Evolutionary conservation across 2,329 filamentous ascomycete genomes (phyloP), one percentile per base, ranked within the genome.

Genomic region (Hirsutella minnesotensis): DNA sequence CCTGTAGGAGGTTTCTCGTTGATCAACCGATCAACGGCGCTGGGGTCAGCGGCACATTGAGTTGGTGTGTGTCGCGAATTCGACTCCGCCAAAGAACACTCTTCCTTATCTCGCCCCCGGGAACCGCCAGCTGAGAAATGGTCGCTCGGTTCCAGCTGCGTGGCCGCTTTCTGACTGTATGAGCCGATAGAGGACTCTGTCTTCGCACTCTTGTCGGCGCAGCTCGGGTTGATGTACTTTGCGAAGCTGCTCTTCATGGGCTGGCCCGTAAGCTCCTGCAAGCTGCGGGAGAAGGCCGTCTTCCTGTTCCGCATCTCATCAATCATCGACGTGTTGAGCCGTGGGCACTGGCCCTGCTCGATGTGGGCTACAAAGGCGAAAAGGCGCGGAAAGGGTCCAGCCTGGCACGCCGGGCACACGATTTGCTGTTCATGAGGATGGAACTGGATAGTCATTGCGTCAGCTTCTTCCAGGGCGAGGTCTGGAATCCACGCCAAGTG

Each of bases 401-500:
- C 45, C 0, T 51, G 40, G 45, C 73, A 77, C 21, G 66, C 72
- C 1, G 70, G 69, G 39, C 73, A 77, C 3, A 47, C 38, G 1
- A 77, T 58, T 2, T 62, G 46, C 42, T 72, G 66, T 16, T 56
- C 49, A 12, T 59, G 48, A 5, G 59, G 58, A 44, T 38, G 34
- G 18, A 29, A 40, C 16, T 38, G 33, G 9, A 16, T n/a, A 9
- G 18, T n/a, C 13, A 16, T 19, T 16, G 33, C 15, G 33, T 27
- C 9, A 35, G 8, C 4, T 9, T 9, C 27, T 15, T 30, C 27
- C 5, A n/a, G 12, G 30, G 13, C n/a, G 7, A 31, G 30, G 30
- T 12, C 30, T 13, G 30, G 12, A 31, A 13, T 12, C n/a, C 30
- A 4, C n/a, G 3, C 30, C 13, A n/a, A 16, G 16, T 12, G 50